A percentile compares a stretch with the other conserved stretches of the same genome.
phyloP scores from a whole-genome alignment of 352 stramenopile genomes.

The Globisporangium cylindrosporum region DNA sequence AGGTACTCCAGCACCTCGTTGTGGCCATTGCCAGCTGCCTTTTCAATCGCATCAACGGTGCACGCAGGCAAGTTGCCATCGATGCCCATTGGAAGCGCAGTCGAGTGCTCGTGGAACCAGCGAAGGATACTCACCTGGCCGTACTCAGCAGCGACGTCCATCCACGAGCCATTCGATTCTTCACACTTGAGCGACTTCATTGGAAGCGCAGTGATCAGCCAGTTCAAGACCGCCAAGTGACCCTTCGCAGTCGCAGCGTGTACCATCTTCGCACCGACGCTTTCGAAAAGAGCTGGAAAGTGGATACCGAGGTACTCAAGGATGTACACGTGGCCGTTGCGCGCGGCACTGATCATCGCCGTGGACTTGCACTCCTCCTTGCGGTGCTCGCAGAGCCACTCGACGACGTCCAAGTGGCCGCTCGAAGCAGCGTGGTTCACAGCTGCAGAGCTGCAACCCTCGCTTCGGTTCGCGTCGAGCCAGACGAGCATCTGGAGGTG shows the following conservation, averaged over 20 bases:
- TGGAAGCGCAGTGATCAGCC: constrained; percentile 53
- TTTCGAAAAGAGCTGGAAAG: constrained; percentile 51
- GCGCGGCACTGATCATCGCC: constrained; percentile 60
- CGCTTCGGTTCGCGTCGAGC: constrained; percentile 58
- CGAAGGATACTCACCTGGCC: constrained; percentile 59
- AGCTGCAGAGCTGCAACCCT: constrained; percentile 67
- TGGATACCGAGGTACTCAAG: constrained; percentile 48
- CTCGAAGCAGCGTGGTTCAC: constrained; percentile 58
- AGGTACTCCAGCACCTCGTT: constrained; percentile 53
- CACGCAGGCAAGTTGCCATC: constrained; percentile 47
- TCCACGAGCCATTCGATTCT: constrained; percentile 56
- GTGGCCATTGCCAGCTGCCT: constrained; percentile 66
- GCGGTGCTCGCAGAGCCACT: constrained; percentile 54
- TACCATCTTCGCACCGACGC: constrained; percentile 54
- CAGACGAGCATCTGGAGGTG: constrained; percentile 61
- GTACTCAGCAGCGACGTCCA: constrained; percentile 69
- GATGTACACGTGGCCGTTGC: constrained; percentile 51
- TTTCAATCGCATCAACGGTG: constrained; percentile 54
- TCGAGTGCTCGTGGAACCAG: constrained; percentile 66
- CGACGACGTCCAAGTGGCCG: constrained; percentile 51
- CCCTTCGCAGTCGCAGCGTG: constrained; percentile 60
- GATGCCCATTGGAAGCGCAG: constrained; percentile 51
- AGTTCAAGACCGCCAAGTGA: constrained; percentile 52
- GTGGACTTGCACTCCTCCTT: constrained; percentile 45
- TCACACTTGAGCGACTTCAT: constrained; percentile 72